A percentile compares a stretch with the other conserved stretches of the same genome.
These are phyloP conservation scores for Mallotus repandus DNA, from an alignment of 441 rosid genomes.

Conservation along the genomic window DNA sequence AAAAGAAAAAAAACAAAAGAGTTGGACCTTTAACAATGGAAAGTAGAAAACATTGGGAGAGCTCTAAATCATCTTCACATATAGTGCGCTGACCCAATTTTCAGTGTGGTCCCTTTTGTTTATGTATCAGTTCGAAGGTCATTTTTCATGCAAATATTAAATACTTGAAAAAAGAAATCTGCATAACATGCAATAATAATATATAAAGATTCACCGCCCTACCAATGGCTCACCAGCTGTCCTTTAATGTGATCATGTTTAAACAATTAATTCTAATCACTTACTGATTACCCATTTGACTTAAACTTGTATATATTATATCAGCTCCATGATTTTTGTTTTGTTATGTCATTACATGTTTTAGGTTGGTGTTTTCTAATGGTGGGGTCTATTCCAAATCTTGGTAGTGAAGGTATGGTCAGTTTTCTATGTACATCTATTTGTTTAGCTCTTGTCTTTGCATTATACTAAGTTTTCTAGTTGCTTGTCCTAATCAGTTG, in stretches of 20 bases:
- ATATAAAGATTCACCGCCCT: constrained; percentile 36
- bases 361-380: constrained; percentile 4
- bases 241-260: background rate
- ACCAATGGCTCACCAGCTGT: constrained; percentile 42
- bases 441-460: constrained; percentile 9
- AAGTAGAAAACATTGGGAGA: background rate
- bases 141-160: constrained; percentile 14
- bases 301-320: constrained; percentile 24
- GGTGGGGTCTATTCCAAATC: constrained; percentile 38
- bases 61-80: constrained; percentile 26
- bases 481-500: constrained; percentile 29
- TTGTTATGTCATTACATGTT: constrained; percentile 21
- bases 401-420: constrained; percentile 19
- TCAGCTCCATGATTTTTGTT: constrained; percentile 21
- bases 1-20: background rate
- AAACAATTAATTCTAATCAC: background rate
- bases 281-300: constrained; percentile 41
- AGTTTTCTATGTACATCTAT: constrained; percentile 9
- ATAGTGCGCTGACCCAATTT: constrained; percentile 43
- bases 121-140: constrained; percentile 1
- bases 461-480: background rate
- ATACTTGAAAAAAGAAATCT: background rate
- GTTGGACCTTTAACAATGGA: background rate
- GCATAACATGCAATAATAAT: background rate
- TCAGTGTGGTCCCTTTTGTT: constrained; percentile 25